These are phyloP conservation scores for Litsea cubeba DNA, from an alignment of 164 flowering plant genomes.

Conservation along the genomic window DNA sequence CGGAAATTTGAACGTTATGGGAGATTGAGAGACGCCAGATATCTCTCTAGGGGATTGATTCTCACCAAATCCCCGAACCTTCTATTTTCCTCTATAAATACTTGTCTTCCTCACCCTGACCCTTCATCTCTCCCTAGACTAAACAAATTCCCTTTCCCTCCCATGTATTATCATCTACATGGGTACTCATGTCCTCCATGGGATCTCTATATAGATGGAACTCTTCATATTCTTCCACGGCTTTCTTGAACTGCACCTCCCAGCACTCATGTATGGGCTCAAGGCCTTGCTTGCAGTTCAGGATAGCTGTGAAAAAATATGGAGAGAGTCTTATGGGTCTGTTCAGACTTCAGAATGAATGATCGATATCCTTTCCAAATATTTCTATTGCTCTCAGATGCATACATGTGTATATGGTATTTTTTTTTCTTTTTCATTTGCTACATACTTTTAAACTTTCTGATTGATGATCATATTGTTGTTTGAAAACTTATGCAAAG, in stretches of 20 bases:
- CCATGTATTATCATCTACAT: not conserved
- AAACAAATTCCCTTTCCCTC: not conserved
- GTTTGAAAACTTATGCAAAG: too few relatives aligned
- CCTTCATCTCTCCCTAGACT: not conserved
- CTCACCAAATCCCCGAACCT: not conserved
- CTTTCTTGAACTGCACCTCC: slow-evolving; percentile 37
- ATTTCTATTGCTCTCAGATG: too few relatives aligned
- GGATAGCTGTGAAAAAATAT: slow-evolving; percentile 50
- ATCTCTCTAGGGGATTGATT: slow-evolving; percentile 7
- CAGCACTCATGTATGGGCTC: not conserved
- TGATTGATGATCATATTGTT: too few relatives aligned
- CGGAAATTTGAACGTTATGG: too few relatives aligned
- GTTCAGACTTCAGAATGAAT: not conserved
- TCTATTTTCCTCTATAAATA: not conserved
- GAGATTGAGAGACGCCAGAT: too few relatives aligned
- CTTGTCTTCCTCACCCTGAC: not conserved
- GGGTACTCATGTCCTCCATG: too few relatives aligned
- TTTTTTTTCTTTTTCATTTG: too few relatives aligned
- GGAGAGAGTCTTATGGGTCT: slow-evolving; percentile 19
- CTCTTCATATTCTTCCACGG: slow-evolving; percentile 38
- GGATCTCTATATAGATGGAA: slow-evolving; percentile 5
- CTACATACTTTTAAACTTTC: too few relatives aligned
- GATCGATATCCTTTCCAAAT: too few relatives aligned
- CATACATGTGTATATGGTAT: too few relatives aligned
- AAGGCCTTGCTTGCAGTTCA: slow-evolving; percentile 20